Conservation (phyloP, 139 green algal species). For the Closterium sp. region DNA sequence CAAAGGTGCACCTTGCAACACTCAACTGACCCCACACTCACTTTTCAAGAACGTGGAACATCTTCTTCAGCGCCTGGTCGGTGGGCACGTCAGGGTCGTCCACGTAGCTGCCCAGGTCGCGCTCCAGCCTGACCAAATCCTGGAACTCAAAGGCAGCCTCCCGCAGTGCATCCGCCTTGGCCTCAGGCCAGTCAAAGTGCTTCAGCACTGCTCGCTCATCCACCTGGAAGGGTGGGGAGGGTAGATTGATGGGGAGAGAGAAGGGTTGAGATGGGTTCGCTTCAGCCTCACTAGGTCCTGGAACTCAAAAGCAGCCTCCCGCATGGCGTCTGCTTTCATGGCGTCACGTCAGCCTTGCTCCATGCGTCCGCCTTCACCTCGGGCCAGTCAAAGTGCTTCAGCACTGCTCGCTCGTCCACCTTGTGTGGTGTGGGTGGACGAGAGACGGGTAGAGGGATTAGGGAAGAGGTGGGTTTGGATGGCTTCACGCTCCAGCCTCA, state of each 20-base stretch:
- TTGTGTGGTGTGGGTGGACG: no score
- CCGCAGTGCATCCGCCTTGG: conserved; percentile 42
- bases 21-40: conserved; percentile 33
- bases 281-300: no score
- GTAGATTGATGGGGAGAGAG: neutral
- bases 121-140: conserved; percentile 32
- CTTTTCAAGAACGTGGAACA: conserved; percentile 35
- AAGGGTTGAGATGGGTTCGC: neutral
- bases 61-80: conserved; percentile 13
- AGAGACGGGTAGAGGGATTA: no score
- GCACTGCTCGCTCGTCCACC: conserved; percentile 54
- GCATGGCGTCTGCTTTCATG: no score
- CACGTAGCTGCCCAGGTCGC: conserved; percentile 1
- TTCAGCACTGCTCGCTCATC: conserved; percentile 56
- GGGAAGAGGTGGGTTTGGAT: no score
- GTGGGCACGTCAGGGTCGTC: conserved; percentile 24
- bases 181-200: conserved; percentile 56
- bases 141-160: conserved; percentile 43
- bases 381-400: conserved; percentile 57
- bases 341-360: no score
- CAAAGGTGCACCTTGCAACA: conserved; percentile 7
- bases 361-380: conserved; percentile 47
- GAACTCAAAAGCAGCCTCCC: conserved; percentile 28
- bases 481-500: no score
- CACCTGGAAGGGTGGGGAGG: no score